Base-by-base conservation (phyloP, 2,329 filamentous ascomycete species). In the Myrmaecium sp. region DNA sequence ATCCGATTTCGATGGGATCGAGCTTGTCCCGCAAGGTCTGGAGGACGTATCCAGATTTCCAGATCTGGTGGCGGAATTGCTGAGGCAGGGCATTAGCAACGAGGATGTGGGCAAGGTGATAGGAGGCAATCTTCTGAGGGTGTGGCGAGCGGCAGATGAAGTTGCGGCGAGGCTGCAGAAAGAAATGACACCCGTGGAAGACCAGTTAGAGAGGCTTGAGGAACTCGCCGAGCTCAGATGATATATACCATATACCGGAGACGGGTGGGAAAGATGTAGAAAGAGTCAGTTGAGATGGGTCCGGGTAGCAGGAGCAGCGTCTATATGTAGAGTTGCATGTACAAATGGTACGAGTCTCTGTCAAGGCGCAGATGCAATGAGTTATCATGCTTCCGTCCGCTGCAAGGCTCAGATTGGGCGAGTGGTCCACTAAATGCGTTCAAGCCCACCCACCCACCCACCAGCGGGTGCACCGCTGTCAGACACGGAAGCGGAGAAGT, bases 31-130 rank as follows among this genome's bases (percentile, higher is more conserved):
- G 0, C 47, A 57, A 28, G 86, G 84, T 0, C 52, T 95, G 25
- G 80, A 89, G 19, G 83, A 93, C 47, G 82, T 93, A 5, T 72
- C 74, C 25, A 81, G 80, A 45, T 92, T 76, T 41, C 84, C 83
- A 0, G 68, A 74, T 30, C 54, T 94, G 23, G 66, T 94, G 6
- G 71, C 69, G 3, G 78, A 82, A 50, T 52, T 94, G 31, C 54
- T 93, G 36, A 60, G 60, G 25, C 64, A 74, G 21, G 82, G 81
- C 0, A 64, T 93, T 4, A 77, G 69, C 21, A 78, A 89, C 33
- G 52, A 60, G 16, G 74, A 94, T 47, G 76, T 68, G 2, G 66
- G 58, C 11, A 83, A 82, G 50, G 57, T 94, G 6, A 76, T 72
- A 0, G 84, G 84, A 0, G 66, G 73, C 3, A 94, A 94, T 47